Percentiles rank a stretch among this genome's conserved stretches.
phyloP scores from a whole-genome alignment of 176 grass and related monocot genomes.

The Chloris gayana region DNA sequence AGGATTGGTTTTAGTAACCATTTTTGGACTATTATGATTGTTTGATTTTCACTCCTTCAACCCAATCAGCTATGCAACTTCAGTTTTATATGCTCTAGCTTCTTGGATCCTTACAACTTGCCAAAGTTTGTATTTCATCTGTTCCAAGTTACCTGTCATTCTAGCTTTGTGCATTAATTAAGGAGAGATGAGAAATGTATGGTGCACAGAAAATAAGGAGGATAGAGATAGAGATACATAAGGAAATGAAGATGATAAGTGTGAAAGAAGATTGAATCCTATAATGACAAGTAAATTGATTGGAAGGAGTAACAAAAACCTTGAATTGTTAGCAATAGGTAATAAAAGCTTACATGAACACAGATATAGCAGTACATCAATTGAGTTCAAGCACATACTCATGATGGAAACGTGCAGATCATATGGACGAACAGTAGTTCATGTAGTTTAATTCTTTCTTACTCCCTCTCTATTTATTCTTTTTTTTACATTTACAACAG shows the following conservation, averaged over 20 bases:
- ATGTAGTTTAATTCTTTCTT: background rate
- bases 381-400: background rate
- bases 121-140: background rate
- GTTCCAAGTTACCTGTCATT: too few relatives aligned
- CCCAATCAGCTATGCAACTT: slow-evolving; percentile 6
- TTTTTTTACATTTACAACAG: background rate
- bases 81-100: slow-evolving; percentile 20
- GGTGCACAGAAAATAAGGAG: too few relatives aligned
- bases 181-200: too few relatives aligned
- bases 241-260: too few relatives aligned
- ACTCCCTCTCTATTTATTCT: background rate
- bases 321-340: background rate
- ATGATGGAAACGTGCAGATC: background rate
- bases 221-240: too few relatives aligned
- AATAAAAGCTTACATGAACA: slow-evolving; percentile 19
- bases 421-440: slow-evolving; percentile 12
- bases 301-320: background rate
- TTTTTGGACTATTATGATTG: slow-evolving; percentile 1
- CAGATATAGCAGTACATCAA: background rate
- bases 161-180: too few relatives aligned
- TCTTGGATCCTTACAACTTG: slow-evolving; percentile 1
- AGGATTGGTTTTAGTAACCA: background rate
- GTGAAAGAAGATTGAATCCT: too few relatives aligned
- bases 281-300: too few relatives aligned
- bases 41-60: background rate